Evolutionary conservation across 768 basidiomycete species (phyloP).

Genomic region (Cystofilobasidium bisporidii): DNA sequence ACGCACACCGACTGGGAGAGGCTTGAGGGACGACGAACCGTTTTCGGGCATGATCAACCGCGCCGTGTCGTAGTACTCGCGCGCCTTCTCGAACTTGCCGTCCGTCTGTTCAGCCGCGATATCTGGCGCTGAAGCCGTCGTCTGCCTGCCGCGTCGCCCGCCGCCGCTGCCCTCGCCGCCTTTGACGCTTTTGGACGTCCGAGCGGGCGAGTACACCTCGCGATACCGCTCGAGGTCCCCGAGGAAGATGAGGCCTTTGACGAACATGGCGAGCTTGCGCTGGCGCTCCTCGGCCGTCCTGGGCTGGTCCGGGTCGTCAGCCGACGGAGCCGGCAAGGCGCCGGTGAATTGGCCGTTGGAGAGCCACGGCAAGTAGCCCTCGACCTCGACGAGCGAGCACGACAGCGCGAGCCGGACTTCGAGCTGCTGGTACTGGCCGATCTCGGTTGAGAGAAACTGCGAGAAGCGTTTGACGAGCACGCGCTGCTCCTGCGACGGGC

Average conservation of each 20-base stretch:
- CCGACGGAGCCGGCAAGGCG: slow-evolving; percentile 12
- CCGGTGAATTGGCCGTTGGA: not conserved
- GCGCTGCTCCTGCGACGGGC: slow-evolving; percentile 62
- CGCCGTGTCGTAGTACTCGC: slow-evolving; percentile 76
- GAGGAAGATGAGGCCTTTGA: slow-evolving; percentile 81
- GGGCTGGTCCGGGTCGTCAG: slow-evolving; percentile 41
- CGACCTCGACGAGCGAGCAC: slow-evolving; percentile 60
- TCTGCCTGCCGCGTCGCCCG: too few relatives aligned
- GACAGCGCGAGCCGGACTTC: slow-evolving; percentile 63
- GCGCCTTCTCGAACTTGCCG: slow-evolving; percentile 42
- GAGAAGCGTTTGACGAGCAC: slow-evolving; percentile 66
- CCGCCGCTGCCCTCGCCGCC: too few relatives aligned
- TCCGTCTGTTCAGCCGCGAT: slow-evolving; percentile 40
- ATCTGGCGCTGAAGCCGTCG: not conserved
- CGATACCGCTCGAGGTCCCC: slow-evolving; percentile 92
- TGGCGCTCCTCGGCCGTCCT: slow-evolving; percentile 40
- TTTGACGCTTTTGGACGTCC: slow-evolving; percentile 47
- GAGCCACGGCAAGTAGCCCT: slow-evolving; percentile 51
- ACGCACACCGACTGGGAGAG: too few relatives aligned
- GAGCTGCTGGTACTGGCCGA: slow-evolving; percentile 80
- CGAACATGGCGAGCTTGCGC: slow-evolving; percentile 54
- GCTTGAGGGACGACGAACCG: slow-evolving; percentile 43
- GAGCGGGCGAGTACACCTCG: slow-evolving; percentile 69
- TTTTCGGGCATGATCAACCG: slow-evolving; percentile 70
- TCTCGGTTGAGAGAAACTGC: slow-evolving; percentile 79